Conservation (phyloP, 495 filamentous ascomycete genomes). For the Neurospora sublineolata region DNA sequence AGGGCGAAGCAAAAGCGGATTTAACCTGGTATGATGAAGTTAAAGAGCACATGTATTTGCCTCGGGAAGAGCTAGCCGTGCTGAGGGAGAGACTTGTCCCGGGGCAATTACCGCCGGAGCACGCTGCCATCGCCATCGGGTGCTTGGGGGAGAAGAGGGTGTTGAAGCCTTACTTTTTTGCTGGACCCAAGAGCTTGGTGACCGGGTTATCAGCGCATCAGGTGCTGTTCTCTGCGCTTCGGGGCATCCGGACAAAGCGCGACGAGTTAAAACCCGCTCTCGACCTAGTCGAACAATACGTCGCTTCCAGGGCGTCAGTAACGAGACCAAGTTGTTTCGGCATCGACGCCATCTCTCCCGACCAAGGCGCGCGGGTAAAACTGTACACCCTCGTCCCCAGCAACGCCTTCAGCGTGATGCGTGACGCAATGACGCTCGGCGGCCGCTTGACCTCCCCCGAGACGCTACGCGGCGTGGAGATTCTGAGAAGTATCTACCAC, state of each 20-base stretch:
- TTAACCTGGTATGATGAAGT: background rate
- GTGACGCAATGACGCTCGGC: background rate
- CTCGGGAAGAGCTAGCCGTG: background rate
- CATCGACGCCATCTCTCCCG: background rate
- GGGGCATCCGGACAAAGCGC: rapidly evolving
- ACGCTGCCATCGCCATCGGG: background rate
- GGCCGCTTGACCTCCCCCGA: background rate
- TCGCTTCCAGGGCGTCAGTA: background rate
- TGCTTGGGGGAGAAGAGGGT: rapidly evolving
- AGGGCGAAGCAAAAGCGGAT: background rate
- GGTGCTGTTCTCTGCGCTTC: rapidly evolving
- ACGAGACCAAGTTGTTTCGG: background rate
- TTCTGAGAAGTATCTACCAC: background rate
- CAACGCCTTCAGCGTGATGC: background rate
- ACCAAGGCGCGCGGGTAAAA: background rate
- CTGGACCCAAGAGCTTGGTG: rapidly evolving
- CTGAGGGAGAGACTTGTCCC: rapidly evolving
- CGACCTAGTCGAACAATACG: background rate
- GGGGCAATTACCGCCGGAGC: background rate
- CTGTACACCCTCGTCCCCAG: background rate
- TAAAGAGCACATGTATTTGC: background rate
- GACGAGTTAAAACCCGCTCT: background rate
- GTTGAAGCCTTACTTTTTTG: background rate
- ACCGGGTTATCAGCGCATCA: background rate
- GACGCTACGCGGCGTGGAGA: background rate